Conservation (phyloP, 2,329 filamentous ascomycete genomes). For the Lachnum nothofagi region DNA sequence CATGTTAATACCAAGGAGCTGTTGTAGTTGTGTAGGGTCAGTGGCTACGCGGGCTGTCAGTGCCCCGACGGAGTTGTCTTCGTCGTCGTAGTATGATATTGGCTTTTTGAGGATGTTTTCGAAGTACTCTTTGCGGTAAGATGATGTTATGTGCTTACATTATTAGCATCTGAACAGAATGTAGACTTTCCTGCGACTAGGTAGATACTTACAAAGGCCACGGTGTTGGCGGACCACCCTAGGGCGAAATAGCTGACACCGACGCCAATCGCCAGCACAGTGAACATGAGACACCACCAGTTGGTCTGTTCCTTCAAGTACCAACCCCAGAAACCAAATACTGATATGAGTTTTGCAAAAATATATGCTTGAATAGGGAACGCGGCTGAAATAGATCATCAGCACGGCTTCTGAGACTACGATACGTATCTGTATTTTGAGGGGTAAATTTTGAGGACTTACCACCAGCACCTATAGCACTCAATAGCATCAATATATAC, state of each 20-base stretch:
- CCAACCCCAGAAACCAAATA: conserved; percentile 26
- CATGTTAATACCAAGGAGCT: conserved; percentile 41
- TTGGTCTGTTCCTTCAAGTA: conserved; percentile 32
- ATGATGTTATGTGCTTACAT: conserved; percentile 27
- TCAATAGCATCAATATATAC: conserved; percentile 46
- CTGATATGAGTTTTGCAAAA: conserved; percentile 29
- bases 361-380: conserved; percentile 33
- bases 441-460: conserved; percentile 11
- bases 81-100: conserved; percentile 37
- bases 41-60: conserved; percentile 41
- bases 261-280: conserved; percentile 39
- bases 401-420: conserved; percentile 29
- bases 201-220: conserved; percentile 30
- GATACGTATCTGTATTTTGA: conserved; percentile 12
- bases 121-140: conserved; percentile 40
- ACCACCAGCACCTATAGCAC: conserved; percentile 31
- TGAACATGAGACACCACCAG: conserved; percentile 46
- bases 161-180: conserved; percentile 2
- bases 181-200: conserved; percentile 21
- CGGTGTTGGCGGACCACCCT: conserved; percentile 36
- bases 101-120: conserved; percentile 38
- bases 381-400: conserved; percentile 33
- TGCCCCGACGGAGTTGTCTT: conserved; percentile 42
- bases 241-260: conserved; percentile 31
- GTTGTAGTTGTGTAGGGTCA: conserved; percentile 43